Evolutionary conservation across 176 grass and related monocot genomes (phyloP).

Genomic region (Luzula sylvatica): DNA sequence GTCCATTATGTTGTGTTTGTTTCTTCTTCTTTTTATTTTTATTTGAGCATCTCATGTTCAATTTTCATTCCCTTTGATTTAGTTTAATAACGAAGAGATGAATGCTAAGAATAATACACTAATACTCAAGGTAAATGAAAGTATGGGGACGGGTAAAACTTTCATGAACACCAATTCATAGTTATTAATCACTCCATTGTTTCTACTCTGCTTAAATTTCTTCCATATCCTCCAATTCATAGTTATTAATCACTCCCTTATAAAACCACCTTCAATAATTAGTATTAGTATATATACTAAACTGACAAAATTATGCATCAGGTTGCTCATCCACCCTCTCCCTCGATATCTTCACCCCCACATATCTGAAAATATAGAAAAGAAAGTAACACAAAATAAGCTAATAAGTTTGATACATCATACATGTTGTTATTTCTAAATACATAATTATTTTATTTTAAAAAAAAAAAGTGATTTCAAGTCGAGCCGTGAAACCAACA

Average conservation of each 20-base stretch:
- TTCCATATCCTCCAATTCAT: not conserved
- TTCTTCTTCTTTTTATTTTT: constrained; percentile 17
- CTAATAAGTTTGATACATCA: too few relatives aligned
- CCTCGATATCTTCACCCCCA: constrained; percentile 50
- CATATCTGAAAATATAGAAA: constrained; percentile 27
- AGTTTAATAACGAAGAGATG: too few relatives aligned
- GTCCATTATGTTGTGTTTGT: too few relatives aligned
- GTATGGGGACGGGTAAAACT: too few relatives aligned
- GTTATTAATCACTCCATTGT: too few relatives aligned
- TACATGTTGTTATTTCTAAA: not conserved
- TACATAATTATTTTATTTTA: too few relatives aligned
- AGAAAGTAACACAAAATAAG: not conserved
- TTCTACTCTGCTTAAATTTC: too few relatives aligned
- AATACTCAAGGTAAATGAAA: too few relatives aligned
- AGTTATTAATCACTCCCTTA: constrained; percentile 9
- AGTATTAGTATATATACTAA: too few relatives aligned
- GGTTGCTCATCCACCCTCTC: constrained; percentile 24
- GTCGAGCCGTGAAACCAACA: constrained; percentile 11
- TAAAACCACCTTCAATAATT: not conserved
- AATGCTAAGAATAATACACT: too few relatives aligned
- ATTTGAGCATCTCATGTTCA: not conserved
- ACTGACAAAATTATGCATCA: constrained; percentile 23
- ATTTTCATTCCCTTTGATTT: too few relatives aligned
- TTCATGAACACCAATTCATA: too few relatives aligned
- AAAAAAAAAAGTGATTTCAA: not conserved